phyloP scores from a whole-genome alignment of 1,284 basidiomycete genomes.

The Fistulinella staudtii region DNA sequence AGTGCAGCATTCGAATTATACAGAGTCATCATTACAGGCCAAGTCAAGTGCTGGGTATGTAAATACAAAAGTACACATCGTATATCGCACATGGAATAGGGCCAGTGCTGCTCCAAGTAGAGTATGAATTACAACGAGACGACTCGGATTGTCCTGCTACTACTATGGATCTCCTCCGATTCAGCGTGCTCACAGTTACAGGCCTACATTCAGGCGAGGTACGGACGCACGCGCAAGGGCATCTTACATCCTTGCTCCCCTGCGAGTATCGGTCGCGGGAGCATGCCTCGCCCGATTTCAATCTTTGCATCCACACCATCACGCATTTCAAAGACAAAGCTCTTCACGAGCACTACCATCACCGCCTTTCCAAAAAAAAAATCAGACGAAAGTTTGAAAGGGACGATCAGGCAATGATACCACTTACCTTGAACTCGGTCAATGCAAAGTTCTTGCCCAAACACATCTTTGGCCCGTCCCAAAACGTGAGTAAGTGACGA shows the following conservation, averaged over 20 bases:
- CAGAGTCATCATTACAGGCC: too few relatives aligned
- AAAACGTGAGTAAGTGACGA: conserved; percentile 39
- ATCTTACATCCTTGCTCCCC: neutral
- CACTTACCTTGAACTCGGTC: conserved; percentile 45
- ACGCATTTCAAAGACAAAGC: conserved; percentile 5
- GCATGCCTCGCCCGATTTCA: neutral
- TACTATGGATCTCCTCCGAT: too few relatives aligned
- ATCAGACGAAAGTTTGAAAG: too few relatives aligned
- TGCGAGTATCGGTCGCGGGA: neutral
- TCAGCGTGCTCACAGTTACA: too few relatives aligned
- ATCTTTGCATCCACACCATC: neutral
- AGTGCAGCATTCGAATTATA: too few relatives aligned
- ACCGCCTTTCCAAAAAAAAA: conserved; percentile 14
- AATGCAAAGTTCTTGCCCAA: conserved; percentile 41
- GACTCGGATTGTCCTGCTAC: too few relatives aligned
- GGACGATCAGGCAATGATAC: neutral
- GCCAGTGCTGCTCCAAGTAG: too few relatives aligned
- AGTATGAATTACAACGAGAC: too few relatives aligned
- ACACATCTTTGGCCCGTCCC: conserved; percentile 40
- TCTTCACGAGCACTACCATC: conserved; percentile 19
- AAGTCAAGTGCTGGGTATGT: too few relatives aligned
- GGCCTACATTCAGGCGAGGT: neutral
- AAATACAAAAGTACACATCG: too few relatives aligned
- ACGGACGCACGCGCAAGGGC: neutral
- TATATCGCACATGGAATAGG: too few relatives aligned